Conservation (phyloP, 345 rosid species). For the Rhodamnia argentea region DNA sequence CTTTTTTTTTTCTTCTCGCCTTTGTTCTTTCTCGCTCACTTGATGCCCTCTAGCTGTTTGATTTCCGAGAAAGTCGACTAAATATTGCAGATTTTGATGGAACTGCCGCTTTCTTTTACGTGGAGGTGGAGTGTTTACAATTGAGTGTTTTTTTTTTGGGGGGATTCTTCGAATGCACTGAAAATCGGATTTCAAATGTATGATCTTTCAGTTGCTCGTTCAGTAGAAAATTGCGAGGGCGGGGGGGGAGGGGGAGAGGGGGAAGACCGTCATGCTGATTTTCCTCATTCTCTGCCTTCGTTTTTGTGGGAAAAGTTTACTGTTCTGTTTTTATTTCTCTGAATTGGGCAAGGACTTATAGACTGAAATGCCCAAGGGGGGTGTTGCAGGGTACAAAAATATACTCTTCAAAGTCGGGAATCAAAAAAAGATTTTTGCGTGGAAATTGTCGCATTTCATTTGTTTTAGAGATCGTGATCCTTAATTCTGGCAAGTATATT, state of each 20-base stretch:
- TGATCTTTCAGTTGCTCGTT: background rate
- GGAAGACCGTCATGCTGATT: background rate
- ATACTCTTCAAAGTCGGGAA: background rate
- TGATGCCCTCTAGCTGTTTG: background rate
- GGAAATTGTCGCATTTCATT: background rate
- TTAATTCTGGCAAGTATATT: slow-evolving; percentile 87
- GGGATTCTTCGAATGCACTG: background rate
- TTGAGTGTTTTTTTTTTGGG: background rate
- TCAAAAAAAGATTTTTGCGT: background rate
- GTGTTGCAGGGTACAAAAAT: background rate
- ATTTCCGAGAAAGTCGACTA: background rate
- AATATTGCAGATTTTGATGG: background rate
- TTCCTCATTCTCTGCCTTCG: background rate
- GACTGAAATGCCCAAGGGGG: background rate
- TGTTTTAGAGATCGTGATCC: slow-evolving; percentile 11
- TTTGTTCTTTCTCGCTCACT: background rate
- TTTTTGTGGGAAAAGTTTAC: background rate
- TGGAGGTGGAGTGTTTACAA: background rate
- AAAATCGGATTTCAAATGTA: background rate
- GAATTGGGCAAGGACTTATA: background rate
- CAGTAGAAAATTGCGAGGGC: background rate
- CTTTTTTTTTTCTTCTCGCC: slow-evolving; percentile 12
- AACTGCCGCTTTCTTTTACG: background rate
- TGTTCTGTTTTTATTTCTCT: background rate
- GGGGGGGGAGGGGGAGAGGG: too few species aligned